Conservation (phyloP, 1,139 yeast genomes). For the Lodderomyces jiufengensis region DNA sequence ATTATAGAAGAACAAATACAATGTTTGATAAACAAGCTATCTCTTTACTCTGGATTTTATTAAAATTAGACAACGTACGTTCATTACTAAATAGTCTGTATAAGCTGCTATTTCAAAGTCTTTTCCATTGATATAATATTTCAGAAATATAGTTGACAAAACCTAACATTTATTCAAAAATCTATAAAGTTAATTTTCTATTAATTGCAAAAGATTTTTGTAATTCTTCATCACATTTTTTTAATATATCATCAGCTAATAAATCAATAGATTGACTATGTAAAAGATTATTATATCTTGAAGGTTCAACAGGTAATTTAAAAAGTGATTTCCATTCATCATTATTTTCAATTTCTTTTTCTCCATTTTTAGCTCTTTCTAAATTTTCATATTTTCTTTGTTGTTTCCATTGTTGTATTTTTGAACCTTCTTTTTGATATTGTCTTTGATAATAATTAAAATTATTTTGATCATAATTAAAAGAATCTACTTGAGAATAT, state of each 20-base stretch:
- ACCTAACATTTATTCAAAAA: too few species aligned
- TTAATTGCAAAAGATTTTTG: constrained; percentile 59
- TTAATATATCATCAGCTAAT: constrained; percentile 63
- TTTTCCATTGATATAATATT: too few species aligned
- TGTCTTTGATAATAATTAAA: constrained; percentile 83
- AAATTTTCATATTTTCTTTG: constrained; percentile 67
- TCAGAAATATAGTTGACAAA: too few species aligned
- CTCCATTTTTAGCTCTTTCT: constrained; percentile 55
- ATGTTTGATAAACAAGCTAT: too few species aligned
- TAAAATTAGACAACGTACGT: too few species aligned
- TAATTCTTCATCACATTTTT: constrained; percentile 60
- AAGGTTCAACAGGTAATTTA: constrained; percentile 72
- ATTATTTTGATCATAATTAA: constrained; percentile 77
- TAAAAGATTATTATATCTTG: constrained; percentile 70
- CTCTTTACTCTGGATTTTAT: too few species aligned
- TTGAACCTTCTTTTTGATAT: constrained; percentile 65
- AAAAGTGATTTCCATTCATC: constrained; percentile 66
- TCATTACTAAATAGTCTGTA: too few species aligned
- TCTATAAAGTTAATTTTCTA: constrained; percentile 32
- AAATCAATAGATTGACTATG: constrained; percentile 67
- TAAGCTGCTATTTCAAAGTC: too few species aligned
- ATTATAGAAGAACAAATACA: too few species aligned
- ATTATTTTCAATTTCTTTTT: constrained; percentile 48
- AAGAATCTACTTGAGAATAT: constrained; percentile 72
- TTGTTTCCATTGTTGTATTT: constrained; percentile 73